Conservation (phyloP, 2,329 filamentous ascomycete species). For the Exophiala dermatitidis region DNA sequence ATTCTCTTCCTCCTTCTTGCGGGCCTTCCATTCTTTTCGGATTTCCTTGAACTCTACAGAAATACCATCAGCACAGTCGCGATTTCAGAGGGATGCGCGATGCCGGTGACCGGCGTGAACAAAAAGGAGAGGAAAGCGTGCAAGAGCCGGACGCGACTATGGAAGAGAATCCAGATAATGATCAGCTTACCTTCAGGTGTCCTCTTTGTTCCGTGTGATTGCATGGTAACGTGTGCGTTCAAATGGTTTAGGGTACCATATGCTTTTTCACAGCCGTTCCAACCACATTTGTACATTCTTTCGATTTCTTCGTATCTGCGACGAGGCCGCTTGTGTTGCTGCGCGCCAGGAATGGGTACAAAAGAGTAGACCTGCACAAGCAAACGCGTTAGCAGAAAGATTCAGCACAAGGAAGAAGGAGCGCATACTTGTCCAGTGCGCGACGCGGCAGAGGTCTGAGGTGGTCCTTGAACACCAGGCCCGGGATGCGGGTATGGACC, state of each 20-base stretch:
- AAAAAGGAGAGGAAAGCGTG: no score
- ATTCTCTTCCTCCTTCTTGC: slow-evolving; percentile 97
- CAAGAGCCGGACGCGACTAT: no score
- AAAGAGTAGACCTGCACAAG: slow-evolving; percentile 79
- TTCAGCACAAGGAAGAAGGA: slow-evolving; percentile 29
- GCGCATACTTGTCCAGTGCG: slow-evolving; percentile 52
- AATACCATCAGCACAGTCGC: background rate
- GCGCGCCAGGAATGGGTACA: slow-evolving; percentile 86
- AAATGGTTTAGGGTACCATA: slow-evolving; percentile 96
- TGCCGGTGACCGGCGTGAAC: no score
- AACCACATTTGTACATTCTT: slow-evolving; percentile 99
- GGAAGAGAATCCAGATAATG: background rate
- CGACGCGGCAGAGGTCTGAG: slow-evolving; percentile 54
- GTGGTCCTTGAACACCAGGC: slow-evolving; percentile 53
- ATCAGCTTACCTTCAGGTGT: slow-evolving; percentile 78
- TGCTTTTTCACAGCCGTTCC: slow-evolving; percentile 97
- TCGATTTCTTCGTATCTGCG: slow-evolving; percentile 97
- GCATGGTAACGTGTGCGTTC: slow-evolving; percentile 98
- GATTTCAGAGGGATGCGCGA: no score
- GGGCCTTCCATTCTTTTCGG: slow-evolving; percentile 96
- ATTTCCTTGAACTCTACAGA: slow-evolving; percentile 92
- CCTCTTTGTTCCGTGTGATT: slow-evolving; percentile 87
- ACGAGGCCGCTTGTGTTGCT: slow-evolving; percentile 92
- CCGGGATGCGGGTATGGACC: slow-evolving; percentile 46
- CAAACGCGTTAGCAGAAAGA: background rate